Conservation (phyloP, 75 land plant species). For the Pinus albicaulis region DNA sequence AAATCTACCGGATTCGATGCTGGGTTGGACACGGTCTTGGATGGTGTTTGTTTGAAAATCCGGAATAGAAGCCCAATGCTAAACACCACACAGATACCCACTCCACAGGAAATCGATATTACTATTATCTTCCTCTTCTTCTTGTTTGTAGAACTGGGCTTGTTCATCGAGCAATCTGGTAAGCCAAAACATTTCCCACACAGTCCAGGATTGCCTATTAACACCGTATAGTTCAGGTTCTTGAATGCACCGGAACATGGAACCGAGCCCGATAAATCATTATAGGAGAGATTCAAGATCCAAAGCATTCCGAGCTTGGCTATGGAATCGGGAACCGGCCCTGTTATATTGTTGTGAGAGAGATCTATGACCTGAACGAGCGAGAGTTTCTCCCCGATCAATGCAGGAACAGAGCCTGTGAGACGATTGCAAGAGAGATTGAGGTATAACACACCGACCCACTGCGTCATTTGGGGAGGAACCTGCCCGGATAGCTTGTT, state of each 20-base stretch:
- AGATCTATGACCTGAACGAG: slow-evolving; percentile 48
- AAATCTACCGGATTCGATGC: neutral
- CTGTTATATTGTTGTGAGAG: slow-evolving; percentile 50
- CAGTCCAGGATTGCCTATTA: slow-evolving; percentile 43
- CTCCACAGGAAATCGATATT: too few species aligned
- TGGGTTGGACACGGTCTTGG: neutral
- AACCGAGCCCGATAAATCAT: slow-evolving; percentile 48
- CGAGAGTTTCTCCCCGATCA: slow-evolving; percentile 20
- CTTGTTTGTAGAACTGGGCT: neutral
- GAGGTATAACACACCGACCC: neutral
- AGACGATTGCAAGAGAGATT: slow-evolving; percentile 5
- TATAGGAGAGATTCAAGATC: slow-evolving; percentile 45
- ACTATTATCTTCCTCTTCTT: neutral
- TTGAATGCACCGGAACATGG: slow-evolving; percentile 34
- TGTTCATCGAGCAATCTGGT: slow-evolving; percentile 1
- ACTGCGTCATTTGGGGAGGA: neutral
- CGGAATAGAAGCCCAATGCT: neutral
- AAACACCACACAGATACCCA: neutral
- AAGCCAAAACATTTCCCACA: slow-evolving; percentile 39
- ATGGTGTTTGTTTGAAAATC: neutral
- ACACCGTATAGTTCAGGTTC: slow-evolving; percentile 21
- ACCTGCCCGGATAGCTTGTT: neutral
- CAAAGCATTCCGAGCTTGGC: slow-evolving; percentile 27
- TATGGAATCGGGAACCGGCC: slow-evolving; percentile 39
- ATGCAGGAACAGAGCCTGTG: neutral